Evolutionary conservation across 1,284 basidiomycete species (phyloP), one percentile per base, ranked within the genome.

Genomic region (Puccinia coronata): DNA sequence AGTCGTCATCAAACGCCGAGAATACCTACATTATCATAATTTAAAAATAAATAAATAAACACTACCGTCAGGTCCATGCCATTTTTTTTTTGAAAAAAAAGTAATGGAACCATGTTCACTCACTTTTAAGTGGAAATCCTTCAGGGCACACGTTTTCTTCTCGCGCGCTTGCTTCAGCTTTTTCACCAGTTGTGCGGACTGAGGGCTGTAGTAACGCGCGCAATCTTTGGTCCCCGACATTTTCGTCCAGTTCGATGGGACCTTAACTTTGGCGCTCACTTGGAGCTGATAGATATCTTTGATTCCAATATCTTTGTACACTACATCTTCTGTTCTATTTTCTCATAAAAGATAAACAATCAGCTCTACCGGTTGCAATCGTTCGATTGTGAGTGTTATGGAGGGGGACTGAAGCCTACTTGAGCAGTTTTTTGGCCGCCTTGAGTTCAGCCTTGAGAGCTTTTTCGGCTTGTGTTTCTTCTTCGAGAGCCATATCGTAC

Each of bases 161-260:
- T 98, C 96, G 43, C 93, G 90, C 3, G 93, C 94, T 87, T 98
- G 96, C 86, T 98, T 97, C 63, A 96, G 88, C 79, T 90, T 88
- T 49, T 93, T 91, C 77, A 98, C 90, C 34, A 90, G 90, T 2
- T 89, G 85, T 79, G 91, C 90, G 0, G 95, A 89, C 31, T 91
- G 88, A 0, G 92, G 92, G 1, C 94, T 92, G 20, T 91, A 88
- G 88, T 92, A 98, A 18, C 96, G 84, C 77, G 84, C 84, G 39
- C 82, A 83, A 43, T 85, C 93, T 88, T 96, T 95, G 0, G 92
- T 96, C 20, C 90, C 89, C n/a, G 90, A 89, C 78, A 89, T 90
- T 87, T 95, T 94, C 16, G 89, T 91, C 96, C 96, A 98, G 81
- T 91, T 90, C 49, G 90, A 89, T 0, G 95, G 96, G 9, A 93